Percentiles rank a stretch among this genome's conserved stretches.
Evolutionary conservation across 306 rosid genomes (phyloP).

Genomic region (Luffa aegyptiaca): DNA sequence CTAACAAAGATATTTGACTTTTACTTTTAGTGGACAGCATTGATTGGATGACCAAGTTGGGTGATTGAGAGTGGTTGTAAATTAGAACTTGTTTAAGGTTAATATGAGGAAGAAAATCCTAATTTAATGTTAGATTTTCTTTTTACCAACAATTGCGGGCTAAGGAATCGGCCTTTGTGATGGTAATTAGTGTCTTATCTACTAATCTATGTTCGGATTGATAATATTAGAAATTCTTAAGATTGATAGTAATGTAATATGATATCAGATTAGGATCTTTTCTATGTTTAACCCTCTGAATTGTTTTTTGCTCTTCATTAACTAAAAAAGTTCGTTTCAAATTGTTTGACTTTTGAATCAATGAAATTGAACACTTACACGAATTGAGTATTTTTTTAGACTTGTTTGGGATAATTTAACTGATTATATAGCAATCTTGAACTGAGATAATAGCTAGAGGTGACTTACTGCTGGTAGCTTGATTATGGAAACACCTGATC

Average conservation of each 20-base stretch:
- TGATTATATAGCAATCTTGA: not conserved
- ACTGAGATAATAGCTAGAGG: not conserved
- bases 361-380: not conserved
- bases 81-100: not conserved
- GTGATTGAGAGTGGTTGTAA: not conserved
- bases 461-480: not conserved
- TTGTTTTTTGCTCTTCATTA: not conserved
- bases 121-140: not conserved
- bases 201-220: too few relatives aligned
- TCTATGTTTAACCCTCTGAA: not conserved
- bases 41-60: not conserved
- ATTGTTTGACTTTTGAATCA: not conserved
- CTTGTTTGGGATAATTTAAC: not conserved
- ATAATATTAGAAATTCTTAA: not conserved
- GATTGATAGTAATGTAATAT: not conserved
- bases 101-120: not conserved
- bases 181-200: too few relatives aligned
- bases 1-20: not conserved
- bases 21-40: not conserved
- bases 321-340: not conserved
- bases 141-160: too few relatives aligned
- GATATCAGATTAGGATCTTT: not conserved
- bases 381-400: not conserved
- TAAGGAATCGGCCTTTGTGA: too few relatives aligned
- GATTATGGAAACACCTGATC: not conserved